Base-by-base conservation (phyloP, 139 green algal genomes). In the Nannochloris sp. region DNA sequence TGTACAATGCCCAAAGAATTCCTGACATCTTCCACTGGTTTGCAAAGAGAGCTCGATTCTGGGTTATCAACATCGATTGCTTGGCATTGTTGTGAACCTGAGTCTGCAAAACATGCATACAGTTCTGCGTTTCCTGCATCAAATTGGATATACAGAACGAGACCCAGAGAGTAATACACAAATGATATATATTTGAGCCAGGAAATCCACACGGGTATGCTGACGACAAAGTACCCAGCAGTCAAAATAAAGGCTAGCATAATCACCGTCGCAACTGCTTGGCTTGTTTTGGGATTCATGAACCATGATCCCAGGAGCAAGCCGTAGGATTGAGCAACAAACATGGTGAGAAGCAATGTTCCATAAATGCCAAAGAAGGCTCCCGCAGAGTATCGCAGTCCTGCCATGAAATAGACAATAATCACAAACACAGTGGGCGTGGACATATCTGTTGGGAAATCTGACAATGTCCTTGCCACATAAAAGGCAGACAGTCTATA, bases 401-500 rank as follows among this genome's bases (percentile, higher is more conserved):
- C 72, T 10, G 44, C 68, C 78, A 83, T 83, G 49, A 79, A 76
- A 59, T 85, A 78, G 9, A 80, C 53, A 37, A 88, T 72, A 25
- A 84, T 69, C 59, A 89, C 80, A 49, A 81, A 68, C 19, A 74
- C 46, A 61, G 87, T 85, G 15, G 86, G 62, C 15, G 86, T 56
- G 21, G 84, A 36, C 48, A 75, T 81, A 70, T 93, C 86, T 67
- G 92, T 81, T 18, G 88, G 88, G 36, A 94, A 57, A 53, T 93
- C 83, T 4, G 71, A 76, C 4, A 58, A 27, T 3, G 72, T 81
- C n/a, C 81, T 74, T 2, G 88, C 79, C 29, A 84, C 29, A 81
- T 91, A 96, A 79, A 88, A 95, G 9, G 87, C 83, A 10, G 75
- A 86, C 31, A 95, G 67, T 7, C 81, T 67, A 79, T 95, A 95